Evolutionary conservation across 2,329 filamentous ascomycete genomes (phyloP), one percentile per base, ranked within the genome.

Genomic region (Fusarium udum): DNA sequence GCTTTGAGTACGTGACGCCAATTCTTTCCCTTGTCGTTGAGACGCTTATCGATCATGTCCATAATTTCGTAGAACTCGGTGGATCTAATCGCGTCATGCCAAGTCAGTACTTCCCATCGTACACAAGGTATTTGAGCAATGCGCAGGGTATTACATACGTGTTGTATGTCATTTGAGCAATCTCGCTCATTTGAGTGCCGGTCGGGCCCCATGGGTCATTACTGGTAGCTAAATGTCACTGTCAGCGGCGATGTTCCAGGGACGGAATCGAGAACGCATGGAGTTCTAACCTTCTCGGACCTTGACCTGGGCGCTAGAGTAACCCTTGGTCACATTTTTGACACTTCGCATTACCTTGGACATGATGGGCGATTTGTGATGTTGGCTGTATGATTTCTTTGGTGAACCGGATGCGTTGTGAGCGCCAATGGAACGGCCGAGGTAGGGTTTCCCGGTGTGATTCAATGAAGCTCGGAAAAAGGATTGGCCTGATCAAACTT

Each of bases 11-110:
- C 96, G 82, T 99, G 96, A 78, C 96, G 92, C 96, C 96, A 99
- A 82, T 99, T 99, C 88, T 98, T 99, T 80, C 96, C 96, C 84
- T 99, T 98, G 84, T 99, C 96, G 79, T 99, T 99, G 79, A 99
- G 86, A 76, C 96, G 92, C 87, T 98, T 98, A 85, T 99, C 96
- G 76, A 99, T 88, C 94, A 99, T 99, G 83, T 99, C 96, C 92
- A 99, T 97, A 79, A 99, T 98, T 82, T 99, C 95, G 86, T 97
- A 97, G 85, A 99, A 99, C 82, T 98, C 96, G 83, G 93, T 95
- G 40, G 95, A 95, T 80, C 95, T 97, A 74, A 46, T 67, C 37
- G 51, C 40, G 59, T 60, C 48, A 68, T 61, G 34, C 53, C 63
- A 57, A 55, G 67, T 78, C 67, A 78, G 74, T 66, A 73, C 32